Evolutionary conservation across 768 basidiomycete species (phyloP).

Genomic region (Leccinum subgranulosum): DNA sequence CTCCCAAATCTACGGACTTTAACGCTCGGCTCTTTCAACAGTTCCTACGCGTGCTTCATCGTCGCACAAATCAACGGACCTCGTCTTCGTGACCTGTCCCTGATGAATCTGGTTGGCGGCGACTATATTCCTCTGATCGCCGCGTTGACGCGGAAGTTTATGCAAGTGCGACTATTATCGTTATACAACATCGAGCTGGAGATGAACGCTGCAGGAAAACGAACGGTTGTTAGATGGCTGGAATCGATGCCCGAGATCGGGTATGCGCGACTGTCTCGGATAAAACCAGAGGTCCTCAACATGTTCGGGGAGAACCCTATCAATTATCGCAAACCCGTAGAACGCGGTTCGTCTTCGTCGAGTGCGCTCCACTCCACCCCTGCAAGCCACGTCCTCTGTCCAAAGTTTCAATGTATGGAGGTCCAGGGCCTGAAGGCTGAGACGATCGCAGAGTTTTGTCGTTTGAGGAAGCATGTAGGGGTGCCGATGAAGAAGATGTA

Average conservation of each 20-base stretch:
- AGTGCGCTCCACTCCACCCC: background rate
- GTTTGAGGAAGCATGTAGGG: conserved; percentile 36
- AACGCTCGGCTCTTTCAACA: conserved; percentile 54
- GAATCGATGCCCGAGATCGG: conserved; percentile 54
- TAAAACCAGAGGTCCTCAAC: conserved; percentile 42
- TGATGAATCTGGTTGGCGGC: conserved; percentile 50
- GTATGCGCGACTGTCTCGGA: conserved; percentile 48
- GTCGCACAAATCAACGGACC: conserved; percentile 54
- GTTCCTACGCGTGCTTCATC: conserved; percentile 45
- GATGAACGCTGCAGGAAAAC: conserved; percentile 20
- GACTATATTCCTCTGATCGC: conserved; percentile 51
- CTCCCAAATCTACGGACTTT: conserved; percentile 52
- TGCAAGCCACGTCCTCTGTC: conserved; percentile 35
- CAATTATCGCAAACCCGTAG: conserved; percentile 14
- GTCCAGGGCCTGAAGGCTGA: conserved; percentile 36
- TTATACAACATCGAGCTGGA: conserved; percentile 44
- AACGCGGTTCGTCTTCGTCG: conserved; percentile 1
- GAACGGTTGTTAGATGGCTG: conserved; percentile 47
- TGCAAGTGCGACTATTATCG: conserved; percentile 52
- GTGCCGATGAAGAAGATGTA: conserved; percentile 52
- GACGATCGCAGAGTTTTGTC: conserved; percentile 36
- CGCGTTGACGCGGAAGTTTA: conserved; percentile 46
- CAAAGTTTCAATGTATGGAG: conserved; percentile 46
- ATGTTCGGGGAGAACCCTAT: conserved; percentile 45
- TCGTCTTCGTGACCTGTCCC: conserved; percentile 51